Evolutionary conservation across 352 stramenopile species (phyloP).

Genomic region (Pythium monospermum): DNA sequence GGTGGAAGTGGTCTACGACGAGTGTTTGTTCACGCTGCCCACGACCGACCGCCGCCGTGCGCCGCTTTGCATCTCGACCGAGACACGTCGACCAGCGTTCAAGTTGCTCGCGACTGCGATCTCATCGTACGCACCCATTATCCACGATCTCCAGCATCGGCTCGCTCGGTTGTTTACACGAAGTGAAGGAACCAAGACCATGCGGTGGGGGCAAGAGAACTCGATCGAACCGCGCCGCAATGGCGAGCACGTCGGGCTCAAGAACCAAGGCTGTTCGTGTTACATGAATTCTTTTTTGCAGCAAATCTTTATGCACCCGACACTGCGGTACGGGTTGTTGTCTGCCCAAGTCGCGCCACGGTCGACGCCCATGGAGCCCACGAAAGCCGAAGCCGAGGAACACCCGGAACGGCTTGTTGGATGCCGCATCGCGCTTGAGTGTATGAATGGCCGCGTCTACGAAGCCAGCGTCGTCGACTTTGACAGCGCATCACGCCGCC

Average conservation of each 20-base stretch:
- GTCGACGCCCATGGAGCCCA: slow-evolving; percentile 57
- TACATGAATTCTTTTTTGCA: slow-evolving; percentile 99
- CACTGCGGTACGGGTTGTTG: slow-evolving; percentile 72
- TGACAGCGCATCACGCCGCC: slow-evolving; percentile 65
- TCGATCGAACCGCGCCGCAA: slow-evolving; percentile 77
- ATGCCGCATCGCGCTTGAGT: slow-evolving; percentile 90
- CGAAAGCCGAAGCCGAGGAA: slow-evolving; percentile 88
- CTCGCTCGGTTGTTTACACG: slow-evolving; percentile 58
- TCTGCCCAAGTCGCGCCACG: slow-evolving; percentile 58
- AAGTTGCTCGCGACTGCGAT: slow-evolving; percentile 78
- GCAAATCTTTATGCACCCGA: slow-evolving; percentile 93
- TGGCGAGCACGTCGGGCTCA: slow-evolving; percentile 90
- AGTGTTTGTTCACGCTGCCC: slow-evolving; percentile 81
- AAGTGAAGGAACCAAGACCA: slow-evolving; percentile 34
- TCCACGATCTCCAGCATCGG: slow-evolving; percentile 52
- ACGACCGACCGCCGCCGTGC: slow-evolving; percentile 53
- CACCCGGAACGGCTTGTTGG: slow-evolving; percentile 61
- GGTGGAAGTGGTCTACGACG: slow-evolving; percentile 79
- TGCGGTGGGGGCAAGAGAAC: slow-evolving; percentile 81
- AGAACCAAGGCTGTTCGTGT: slow-evolving; percentile 99
- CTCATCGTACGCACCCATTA: slow-evolving; percentile 52
- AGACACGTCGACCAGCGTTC: slow-evolving; percentile 76
- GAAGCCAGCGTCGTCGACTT: slow-evolving; percentile 91
- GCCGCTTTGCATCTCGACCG: slow-evolving; percentile 67
- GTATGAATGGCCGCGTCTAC: slow-evolving; percentile 90